Conservation (phyloP, 441 rosid species). For the Pelargonium myrrhifolium region DNA sequence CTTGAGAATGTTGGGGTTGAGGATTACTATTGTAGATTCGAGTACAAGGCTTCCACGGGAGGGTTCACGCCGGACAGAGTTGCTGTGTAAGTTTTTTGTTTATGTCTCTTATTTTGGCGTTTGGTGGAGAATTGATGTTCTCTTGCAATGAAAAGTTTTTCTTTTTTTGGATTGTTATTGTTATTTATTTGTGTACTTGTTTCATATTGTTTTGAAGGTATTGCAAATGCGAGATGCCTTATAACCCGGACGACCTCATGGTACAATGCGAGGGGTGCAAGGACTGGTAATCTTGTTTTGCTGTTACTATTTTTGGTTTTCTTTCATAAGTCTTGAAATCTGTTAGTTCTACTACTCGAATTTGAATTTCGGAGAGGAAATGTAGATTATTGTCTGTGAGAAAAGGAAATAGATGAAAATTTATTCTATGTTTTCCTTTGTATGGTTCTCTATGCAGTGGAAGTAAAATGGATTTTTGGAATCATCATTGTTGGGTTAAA, state of each 20-base stretch:
- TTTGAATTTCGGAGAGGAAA: too few species aligned
- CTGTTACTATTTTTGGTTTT: neutral
- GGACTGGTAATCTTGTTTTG: slow-evolving; percentile 29
- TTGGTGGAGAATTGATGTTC: neutral
- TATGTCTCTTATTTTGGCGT: neutral
- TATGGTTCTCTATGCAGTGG: neutral
- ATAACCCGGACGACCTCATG: slow-evolving; percentile 65
- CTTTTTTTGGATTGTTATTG: neutral
- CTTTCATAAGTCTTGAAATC: too few species aligned
- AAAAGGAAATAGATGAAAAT: too few species aligned
- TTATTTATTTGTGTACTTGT: neutral
- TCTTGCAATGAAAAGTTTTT: too few species aligned
- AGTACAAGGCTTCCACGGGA: slow-evolving; percentile 79
- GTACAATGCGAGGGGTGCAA: slow-evolving; percentile 63
- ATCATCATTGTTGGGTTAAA: neutral
- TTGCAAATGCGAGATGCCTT: slow-evolving; percentile 74
- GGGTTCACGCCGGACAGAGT: slow-evolving; percentile 89
- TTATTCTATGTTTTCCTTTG: neutral
- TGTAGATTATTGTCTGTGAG: too few species aligned
- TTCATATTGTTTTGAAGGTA: slow-evolving; percentile 27
- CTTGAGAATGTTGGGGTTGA: slow-evolving; percentile 86
- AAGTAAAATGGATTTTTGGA: neutral
- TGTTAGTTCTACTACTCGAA: too few species aligned
- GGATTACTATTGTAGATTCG: slow-evolving; percentile 94
- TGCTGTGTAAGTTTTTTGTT: slow-evolving; percentile 56